These are phyloP conservation scores for Rhizophagus clarus DNA, from an alignment of 192 early-diverging fungal genomes.

Conservation along the genomic window DNA sequence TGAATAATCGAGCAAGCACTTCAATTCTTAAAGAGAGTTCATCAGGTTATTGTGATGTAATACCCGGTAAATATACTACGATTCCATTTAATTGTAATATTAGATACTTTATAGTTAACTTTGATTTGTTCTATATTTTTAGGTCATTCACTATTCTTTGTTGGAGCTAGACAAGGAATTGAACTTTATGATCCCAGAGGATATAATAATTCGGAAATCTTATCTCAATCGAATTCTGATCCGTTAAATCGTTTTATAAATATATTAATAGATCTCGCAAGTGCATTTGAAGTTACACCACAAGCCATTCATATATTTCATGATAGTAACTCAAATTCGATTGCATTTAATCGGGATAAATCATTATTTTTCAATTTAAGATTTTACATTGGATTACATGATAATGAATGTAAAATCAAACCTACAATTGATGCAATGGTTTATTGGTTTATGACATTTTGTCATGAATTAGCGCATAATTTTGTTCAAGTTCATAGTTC, in stretches of 20 bases:
- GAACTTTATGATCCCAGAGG: conserved; percentile 42
- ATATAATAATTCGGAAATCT: conserved; percentile 41
- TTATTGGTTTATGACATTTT: conserved; percentile 85
- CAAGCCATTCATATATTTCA: conserved; percentile 75
- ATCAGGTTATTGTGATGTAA: conserved; percentile 53
- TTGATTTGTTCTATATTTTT: neutral
- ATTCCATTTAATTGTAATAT: neutral
- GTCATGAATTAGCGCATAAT: conserved; percentile 85
- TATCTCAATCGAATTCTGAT: conserved; percentile 32
- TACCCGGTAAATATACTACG: conserved; percentile 39
- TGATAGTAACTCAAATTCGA: conserved; percentile 65
- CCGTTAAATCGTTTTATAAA: conserved; percentile 44
- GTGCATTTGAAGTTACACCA: conserved; percentile 63
- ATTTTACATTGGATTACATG: conserved; percentile 73
- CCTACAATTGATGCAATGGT: conserved; percentile 43
- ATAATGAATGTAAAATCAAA: conserved; percentile 33
- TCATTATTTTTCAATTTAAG: conserved; percentile 84
- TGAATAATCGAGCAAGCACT: conserved; percentile 32
- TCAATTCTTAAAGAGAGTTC: conserved; percentile 36
- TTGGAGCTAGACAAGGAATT: conserved; percentile 38
- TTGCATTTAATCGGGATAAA: conserved; percentile 80
- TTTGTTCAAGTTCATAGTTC: conserved; percentile 68
- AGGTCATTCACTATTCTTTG: conserved; percentile 47
- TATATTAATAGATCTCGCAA: conserved; percentile 45
- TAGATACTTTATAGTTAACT: neutral